Evolutionary conservation across 2,329 filamentous ascomycete genomes (phyloP).

Genomic region (Aspergillus proliferans): DNA sequence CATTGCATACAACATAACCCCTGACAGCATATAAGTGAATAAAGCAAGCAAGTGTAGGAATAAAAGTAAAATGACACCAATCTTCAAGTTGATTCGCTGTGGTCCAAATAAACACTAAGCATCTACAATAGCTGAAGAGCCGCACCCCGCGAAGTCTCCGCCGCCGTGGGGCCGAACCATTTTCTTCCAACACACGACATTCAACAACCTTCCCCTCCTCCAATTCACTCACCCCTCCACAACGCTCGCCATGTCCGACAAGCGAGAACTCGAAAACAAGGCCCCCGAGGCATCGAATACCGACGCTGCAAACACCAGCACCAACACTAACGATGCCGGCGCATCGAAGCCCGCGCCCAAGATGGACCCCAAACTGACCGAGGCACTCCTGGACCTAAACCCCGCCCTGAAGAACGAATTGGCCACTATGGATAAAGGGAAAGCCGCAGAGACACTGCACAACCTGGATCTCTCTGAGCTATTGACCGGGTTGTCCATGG

Average conservation of each 20-base stretch:
- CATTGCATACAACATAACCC: no score
- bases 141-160: background rate
- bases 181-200: conserved; percentile 3
- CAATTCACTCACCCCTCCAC: conserved; percentile 1
- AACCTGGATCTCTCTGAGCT: conserved; percentile 44
- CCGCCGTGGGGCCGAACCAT: conserved; percentile 21
- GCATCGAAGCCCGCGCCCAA: conserved; percentile 19
- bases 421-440: conserved; percentile 62
- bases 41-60: no score
- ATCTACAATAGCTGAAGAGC: background rate
- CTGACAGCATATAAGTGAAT: no score
- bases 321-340: conserved; percentile 20
- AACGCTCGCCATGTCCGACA: conserved; percentile 26
- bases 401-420: conserved; percentile 66
- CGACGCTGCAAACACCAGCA: conserved; percentile 3
- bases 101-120: background rate
- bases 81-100: no score
- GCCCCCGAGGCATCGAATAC: conserved; percentile 12
- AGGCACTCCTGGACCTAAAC: conserved; percentile 42
- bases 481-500: conserved; percentile 55
- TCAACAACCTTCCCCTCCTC: conserved; percentile 4
- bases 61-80: no score
- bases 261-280: conserved; percentile 30
- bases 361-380: conserved; percentile 33
- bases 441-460: conserved; percentile 45